phyloP scores from a whole-genome alignment of 2,329 filamentous ascomycete species.

The Leptographium procerum region DNA sequence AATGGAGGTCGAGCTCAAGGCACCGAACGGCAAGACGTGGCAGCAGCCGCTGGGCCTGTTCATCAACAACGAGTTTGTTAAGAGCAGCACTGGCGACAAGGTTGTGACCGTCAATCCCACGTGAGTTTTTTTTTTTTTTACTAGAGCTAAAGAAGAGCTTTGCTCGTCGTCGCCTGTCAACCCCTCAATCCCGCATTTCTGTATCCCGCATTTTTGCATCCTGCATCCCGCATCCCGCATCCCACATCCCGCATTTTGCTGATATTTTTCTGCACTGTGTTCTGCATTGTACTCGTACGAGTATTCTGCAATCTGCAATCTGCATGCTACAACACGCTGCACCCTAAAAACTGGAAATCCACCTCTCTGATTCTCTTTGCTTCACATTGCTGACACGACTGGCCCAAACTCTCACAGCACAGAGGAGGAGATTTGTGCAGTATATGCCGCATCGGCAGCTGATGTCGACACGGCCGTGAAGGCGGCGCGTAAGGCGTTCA shows the following conservation, averaged over 20 bases:
- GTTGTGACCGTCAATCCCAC: slow-evolving; percentile 59
- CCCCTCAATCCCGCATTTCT: not conserved
- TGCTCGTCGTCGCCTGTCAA: too few species aligned
- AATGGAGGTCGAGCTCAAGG: slow-evolving; percentile 48
- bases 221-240: not conserved
- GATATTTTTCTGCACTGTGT: too few species aligned
- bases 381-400: not conserved
- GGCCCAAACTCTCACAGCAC: slow-evolving; percentile 19
- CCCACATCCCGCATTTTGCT: not conserved
- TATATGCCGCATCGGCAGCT: slow-evolving; percentile 54
- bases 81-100: slow-evolving; percentile 51
- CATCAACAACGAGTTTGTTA: slow-evolving; percentile 72
- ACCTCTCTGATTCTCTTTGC: too few species aligned
- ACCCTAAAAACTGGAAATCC: too few species aligned
- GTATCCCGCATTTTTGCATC: not conserved
- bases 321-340: too few species aligned
- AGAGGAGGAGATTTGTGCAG: slow-evolving; percentile 58
- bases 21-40: slow-evolving; percentile 66
- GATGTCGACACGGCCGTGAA: slow-evolving; percentile 61
- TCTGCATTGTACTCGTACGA: too few species aligned
- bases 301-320: too few species aligned
- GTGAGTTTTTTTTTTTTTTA: slow-evolving; percentile 27
- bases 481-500: slow-evolving; percentile 59
- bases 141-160: too few species aligned
- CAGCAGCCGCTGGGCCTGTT: slow-evolving; percentile 66